Base-by-base conservation (phyloP, 2,329 filamentous ascomycete species). In the Cladosporium austrohemisphaericum region DNA sequence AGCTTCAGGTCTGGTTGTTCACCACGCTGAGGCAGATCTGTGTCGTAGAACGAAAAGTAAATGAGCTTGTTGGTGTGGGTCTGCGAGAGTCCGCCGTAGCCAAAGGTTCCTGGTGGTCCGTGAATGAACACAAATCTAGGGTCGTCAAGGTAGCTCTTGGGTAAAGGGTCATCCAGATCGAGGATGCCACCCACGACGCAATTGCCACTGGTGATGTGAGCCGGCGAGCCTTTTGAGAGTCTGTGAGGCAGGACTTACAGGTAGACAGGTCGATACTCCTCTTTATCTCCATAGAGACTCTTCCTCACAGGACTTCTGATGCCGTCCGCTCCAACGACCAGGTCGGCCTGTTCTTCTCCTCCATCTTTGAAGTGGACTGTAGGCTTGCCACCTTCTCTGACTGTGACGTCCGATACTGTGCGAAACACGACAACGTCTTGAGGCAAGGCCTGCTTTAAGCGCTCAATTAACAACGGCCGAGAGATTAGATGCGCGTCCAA, bases 61-160 rank as follows among this genome's bases (percentile, higher is more conserved):
- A 55, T 19, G 18, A 55, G 31, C 36, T 48, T 50, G 19, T 52
- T 45, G 5, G 37, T 20, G 2, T 32, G 19, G 20, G 51, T 20
- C 16, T 36, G 32, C 1, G 41, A 51, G 13, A 52, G 45, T 6
- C 40, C 45, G 18, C 69, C 67, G 58, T 76, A 76, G 3, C 75
- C 75, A 53, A 77, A 76, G 57, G 76, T 76, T 0, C 75, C 74
- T 45, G 72, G 73, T 2, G 69, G 63, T 2, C 75, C 73, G 49
- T 74, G 73, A 1, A 68, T 60, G 45, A 76, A 66, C 26, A 65
- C 66, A 66, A 75, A 72, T 4, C 67, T 19, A 8, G 33, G 68
- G 13, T 61, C 52, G 8, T 58, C 38, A 20, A 57, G 44, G 23
- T 64, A 55, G 10, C 52, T 41, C 14, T 63, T 51, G 9, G 69